Evolutionary conservation across 1,139 yeast species (phyloP), one percentile per base, ranked within the genome.

Genomic region (Candida glucosophila): DNA sequence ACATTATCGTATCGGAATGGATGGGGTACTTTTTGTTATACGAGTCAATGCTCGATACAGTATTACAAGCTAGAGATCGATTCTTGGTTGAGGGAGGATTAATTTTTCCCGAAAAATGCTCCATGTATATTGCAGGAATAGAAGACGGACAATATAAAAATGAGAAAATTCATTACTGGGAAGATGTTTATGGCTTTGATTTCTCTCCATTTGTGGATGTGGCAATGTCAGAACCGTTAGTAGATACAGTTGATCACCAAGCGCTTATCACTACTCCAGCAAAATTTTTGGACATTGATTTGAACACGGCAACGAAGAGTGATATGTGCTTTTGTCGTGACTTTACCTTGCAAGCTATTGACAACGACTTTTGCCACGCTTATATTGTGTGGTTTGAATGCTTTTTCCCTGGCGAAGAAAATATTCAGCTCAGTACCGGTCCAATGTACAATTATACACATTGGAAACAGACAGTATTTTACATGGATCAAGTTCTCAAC

Each of bases 41-140:
- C 50, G 99, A 92, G 65, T 82, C 95, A 36, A 92, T 92, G 99
- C 70, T 92, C 54, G 98, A 92, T 53, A 86, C 98, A 19, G 99
- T 92, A 13, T 64, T 92, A 37, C 73, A 74, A 40, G 99, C 99
- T 17, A 76, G 99, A 58, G 99, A 92, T 59, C 74, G 70, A 53
- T 92, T 86, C 54, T 70, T 92, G 47, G 85, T 69, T 24, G 69
- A 77, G 46, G 93, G 80, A 24, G 99, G 99, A 6, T 66, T 88
- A 39, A 85, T 92, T 35, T 77, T 92, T 66, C 99, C 99, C 21
- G 97, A 90, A 55, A 83, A 82, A 56, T 90, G 96, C 38, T 69
- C 83, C 22, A 83, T 90, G 69, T 78, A 77, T 52, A 66, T 88
- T 45, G 96, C 96, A 15, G 92, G 92, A 39, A 79, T 92, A 46